Conservation (phyloP, 2,329 filamentous ascomycete species). For the Penicillium sp. region DNA sequence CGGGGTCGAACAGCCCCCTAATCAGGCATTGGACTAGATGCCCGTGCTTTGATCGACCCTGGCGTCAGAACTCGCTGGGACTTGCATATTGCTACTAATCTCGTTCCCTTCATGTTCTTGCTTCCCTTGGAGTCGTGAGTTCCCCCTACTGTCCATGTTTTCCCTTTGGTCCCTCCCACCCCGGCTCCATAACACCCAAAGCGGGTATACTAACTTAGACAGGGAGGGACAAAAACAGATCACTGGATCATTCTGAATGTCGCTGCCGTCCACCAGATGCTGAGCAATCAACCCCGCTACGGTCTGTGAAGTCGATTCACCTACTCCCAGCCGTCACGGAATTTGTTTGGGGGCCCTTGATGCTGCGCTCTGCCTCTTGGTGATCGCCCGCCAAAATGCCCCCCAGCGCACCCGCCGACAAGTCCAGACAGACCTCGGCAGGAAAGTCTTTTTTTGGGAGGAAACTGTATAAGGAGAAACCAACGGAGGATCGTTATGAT, state of each 20-base stretch:
- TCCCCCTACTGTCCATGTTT: background rate
- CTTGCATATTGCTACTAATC: slow-evolving; percentile 21
- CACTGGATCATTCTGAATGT: slow-evolving; percentile 18
- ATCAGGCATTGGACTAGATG: slow-evolving; percentile 15
- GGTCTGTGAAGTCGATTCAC: slow-evolving; percentile 5
- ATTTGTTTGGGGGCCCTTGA: slow-evolving; percentile 22
- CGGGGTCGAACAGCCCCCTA: slow-evolving; percentile 17
- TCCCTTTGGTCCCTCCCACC: slow-evolving; percentile 4
- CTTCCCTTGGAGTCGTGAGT: slow-evolving; percentile 16
- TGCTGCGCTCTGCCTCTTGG: slow-evolving; percentile 31
- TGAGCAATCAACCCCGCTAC: slow-evolving; percentile 14
- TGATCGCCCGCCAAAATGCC: slow-evolving; percentile 43
- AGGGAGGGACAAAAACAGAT: slow-evolving; percentile 21
- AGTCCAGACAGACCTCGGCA: slow-evolving; percentile 74
- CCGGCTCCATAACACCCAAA: slow-evolving; percentile 13
- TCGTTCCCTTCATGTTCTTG: slow-evolving; percentile 12
- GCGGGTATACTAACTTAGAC: slow-evolving; percentile 21
- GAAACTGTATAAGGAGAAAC: slow-evolving; percentile 67
- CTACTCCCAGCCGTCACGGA: background rate
- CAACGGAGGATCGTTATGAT: slow-evolving; percentile 57
- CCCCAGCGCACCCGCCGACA: slow-evolving; percentile 60
- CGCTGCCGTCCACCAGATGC: slow-evolving; percentile 11
- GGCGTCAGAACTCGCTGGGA: slow-evolving; percentile 18
- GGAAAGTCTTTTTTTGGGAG: slow-evolving; percentile 83
- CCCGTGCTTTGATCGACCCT: slow-evolving; percentile 26